These are phyloP conservation scores for Fusarium sp. DNA, from an alignment of 2,329 filamentous ascomycete genomes.

Conservation along the genomic window DNA sequence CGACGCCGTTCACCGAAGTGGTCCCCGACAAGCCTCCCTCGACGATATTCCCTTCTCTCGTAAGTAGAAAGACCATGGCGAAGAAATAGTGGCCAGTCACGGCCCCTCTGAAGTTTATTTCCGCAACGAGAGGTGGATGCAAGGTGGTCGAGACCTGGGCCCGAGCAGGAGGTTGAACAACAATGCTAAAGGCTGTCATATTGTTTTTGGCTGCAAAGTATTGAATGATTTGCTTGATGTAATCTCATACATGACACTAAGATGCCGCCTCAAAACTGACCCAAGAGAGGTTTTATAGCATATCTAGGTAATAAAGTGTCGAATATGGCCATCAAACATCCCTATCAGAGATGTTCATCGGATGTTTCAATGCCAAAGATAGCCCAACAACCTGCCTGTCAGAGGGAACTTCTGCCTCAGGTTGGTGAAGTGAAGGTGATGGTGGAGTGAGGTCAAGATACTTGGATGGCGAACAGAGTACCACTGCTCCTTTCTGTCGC, in stretches of 20 bases:
- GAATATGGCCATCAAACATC: neutral
- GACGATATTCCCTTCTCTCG: slow-evolving; percentile 21
- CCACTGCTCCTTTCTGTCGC: neutral
- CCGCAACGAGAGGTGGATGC: slow-evolving; percentile 36
- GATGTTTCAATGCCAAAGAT: neutral
- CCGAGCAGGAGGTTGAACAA: slow-evolving; percentile 38
- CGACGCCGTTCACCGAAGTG: slow-evolving; percentile 26
- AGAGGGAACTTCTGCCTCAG: neutral
- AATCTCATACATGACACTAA: neutral
- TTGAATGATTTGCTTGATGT: neutral
- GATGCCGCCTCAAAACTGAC: slow-evolving; percentile 1
- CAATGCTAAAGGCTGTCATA: slow-evolving; percentile 32
- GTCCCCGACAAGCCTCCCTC: slow-evolving; percentile 31
- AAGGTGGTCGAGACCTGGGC: slow-evolving; percentile 25
- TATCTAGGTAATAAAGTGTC: neutral
- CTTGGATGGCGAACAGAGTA: neutral
- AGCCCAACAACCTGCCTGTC: neutral
- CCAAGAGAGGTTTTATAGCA: neutral
- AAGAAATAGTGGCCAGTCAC: slow-evolving; percentile 35
- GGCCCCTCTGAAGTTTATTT: slow-evolving; percentile 8
- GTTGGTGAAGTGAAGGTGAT: neutral
- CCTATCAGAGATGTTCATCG: neutral
- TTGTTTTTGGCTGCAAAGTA: neutral
- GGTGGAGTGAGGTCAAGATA: neutral
- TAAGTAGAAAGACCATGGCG: slow-evolving; percentile 39